phyloP scores from a whole-genome alignment of 2,329 filamentous ascomycete genomes.

The Fonsecaea erecta region DNA sequence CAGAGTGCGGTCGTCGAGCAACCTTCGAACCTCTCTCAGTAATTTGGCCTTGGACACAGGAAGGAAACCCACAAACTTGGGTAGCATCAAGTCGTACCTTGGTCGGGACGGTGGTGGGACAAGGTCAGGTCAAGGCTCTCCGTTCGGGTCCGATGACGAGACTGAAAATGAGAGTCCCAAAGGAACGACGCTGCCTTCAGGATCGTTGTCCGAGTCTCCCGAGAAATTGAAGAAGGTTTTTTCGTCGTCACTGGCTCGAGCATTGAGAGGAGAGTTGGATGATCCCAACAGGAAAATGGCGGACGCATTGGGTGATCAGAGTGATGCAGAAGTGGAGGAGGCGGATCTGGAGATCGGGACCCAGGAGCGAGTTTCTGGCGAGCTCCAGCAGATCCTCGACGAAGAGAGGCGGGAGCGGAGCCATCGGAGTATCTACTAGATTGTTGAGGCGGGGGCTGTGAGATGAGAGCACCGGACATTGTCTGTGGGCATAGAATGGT shows the following conservation, averaged over 20 bases:
- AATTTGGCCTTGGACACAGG: conserved; percentile 23
- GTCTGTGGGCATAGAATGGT: background rate
- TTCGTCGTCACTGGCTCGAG: conserved; percentile 32
- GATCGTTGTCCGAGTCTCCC: background rate
- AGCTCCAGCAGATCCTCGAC: conserved; percentile 37
- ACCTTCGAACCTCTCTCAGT: conserved; percentile 28
- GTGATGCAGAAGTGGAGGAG: conserved; percentile 37
- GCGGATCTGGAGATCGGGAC: conserved; percentile 36
- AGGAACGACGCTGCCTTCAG: background rate
- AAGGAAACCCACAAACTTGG: conserved; percentile 16
- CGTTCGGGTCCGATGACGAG: conserved; percentile 32
- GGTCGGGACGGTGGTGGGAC: conserved; percentile 55
- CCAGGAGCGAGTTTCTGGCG: conserved; percentile 31
- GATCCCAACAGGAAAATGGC: conserved; percentile 34
- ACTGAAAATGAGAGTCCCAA: conserved; percentile 2
- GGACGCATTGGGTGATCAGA: conserved; percentile 38
- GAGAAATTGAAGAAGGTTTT: conserved; percentile 20
- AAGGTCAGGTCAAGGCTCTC: conserved; percentile 50
- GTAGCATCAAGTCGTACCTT: conserved; percentile 36
- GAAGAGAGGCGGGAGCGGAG: conserved; percentile 35
- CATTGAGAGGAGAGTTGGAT: conserved; percentile 35
- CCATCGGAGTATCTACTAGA: conserved; percentile 27
- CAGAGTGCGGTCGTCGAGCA: conserved; percentile 26
- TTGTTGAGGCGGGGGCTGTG: background rate
- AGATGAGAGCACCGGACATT: background rate